Evolutionary conservation across 176 grass and related monocot genomes (phyloP).

Genomic region (Ensete glaucum): DNA sequence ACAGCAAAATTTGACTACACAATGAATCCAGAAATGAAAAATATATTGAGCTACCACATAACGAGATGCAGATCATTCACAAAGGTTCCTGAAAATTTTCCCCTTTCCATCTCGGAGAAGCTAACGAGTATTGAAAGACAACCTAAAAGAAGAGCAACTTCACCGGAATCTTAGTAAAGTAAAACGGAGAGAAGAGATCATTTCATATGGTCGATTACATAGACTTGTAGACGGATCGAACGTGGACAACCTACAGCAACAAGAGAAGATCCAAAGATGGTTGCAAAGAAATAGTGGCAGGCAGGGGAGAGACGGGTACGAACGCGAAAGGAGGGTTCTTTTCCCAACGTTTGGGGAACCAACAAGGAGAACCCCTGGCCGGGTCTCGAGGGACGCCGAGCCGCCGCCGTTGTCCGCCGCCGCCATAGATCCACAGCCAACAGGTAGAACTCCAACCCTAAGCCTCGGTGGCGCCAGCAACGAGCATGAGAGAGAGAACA

Average conservation of each 20-base stretch:
- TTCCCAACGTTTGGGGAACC: slow-evolving; percentile 82
- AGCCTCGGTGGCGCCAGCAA: neutral
- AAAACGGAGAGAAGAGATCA: too few species aligned
- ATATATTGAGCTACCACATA: neutral
- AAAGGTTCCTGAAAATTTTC: too few species aligned
- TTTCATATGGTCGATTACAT: too few species aligned
- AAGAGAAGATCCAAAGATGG: neutral
- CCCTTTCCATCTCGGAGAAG: too few species aligned
- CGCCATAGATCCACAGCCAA: neutral
- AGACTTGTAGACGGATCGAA: neutral
- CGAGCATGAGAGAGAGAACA: too few species aligned
- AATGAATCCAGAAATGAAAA: too few species aligned
- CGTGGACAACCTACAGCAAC: neutral
- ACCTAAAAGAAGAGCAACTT: neutral
- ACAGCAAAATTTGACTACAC: too few species aligned
- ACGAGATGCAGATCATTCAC: too few species aligned
- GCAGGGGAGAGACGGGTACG: slow-evolving; percentile 20
- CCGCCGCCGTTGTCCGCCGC: neutral
- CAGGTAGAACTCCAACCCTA: neutral
- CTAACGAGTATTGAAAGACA: neutral
- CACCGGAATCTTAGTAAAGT: too few species aligned
- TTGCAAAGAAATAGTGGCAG: neutral
- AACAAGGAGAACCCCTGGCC: slow-evolving; percentile 64
- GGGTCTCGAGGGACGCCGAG: slow-evolving; percentile 51
- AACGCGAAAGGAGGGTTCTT: slow-evolving; percentile 76